A percentile compares a stretch with the other conserved stretches of the same genome.
Conservation (phyloP, 305 asterid species). For the Solanum aculeatissimum region DNA sequence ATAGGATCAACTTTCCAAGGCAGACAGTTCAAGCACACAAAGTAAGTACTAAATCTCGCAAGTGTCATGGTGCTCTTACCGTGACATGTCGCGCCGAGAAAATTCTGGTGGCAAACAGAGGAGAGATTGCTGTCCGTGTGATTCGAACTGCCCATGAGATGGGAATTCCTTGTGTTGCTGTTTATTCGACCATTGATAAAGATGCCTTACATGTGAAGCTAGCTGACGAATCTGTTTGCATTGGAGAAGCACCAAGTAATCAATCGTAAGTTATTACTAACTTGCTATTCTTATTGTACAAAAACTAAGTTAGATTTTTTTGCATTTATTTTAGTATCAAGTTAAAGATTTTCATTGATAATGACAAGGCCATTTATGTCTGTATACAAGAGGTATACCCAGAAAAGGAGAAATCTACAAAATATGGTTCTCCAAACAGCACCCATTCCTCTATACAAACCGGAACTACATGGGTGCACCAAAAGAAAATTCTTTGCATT, state of each 20-base stretch:
- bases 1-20: slow-evolving; percentile 38
- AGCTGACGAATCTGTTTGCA: slow-evolving; percentile 98
- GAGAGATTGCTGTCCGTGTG: slow-evolving; percentile 97
- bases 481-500: background rate
- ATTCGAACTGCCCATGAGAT: slow-evolving; percentile 97
- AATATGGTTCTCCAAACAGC: background rate
- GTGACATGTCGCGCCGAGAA: slow-evolving; percentile 58
- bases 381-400: background rate
- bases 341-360: background rate
- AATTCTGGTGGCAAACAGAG: slow-evolving; percentile 93
- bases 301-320: background rate
- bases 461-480: background rate
- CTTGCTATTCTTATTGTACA: background rate
- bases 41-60: slow-evolving; percentile 33
- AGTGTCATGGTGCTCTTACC: slow-evolving; percentile 58
- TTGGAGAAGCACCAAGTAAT: slow-evolving; percentile 97
- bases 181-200: slow-evolving; percentile 89
- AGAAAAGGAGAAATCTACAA: background rate
- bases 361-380: background rate
- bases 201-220: slow-evolving; percentile 96
- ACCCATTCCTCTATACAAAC: background rate
- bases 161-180: slow-evolving; percentile 99
- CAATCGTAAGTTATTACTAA: slow-evolving; percentile 65
- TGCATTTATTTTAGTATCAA: background rate
- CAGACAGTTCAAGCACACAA: slow-evolving; percentile 39